Conservation (phyloP, 1,284 basidiomycete genomes). For the Neolentinus lepideus region DNA sequence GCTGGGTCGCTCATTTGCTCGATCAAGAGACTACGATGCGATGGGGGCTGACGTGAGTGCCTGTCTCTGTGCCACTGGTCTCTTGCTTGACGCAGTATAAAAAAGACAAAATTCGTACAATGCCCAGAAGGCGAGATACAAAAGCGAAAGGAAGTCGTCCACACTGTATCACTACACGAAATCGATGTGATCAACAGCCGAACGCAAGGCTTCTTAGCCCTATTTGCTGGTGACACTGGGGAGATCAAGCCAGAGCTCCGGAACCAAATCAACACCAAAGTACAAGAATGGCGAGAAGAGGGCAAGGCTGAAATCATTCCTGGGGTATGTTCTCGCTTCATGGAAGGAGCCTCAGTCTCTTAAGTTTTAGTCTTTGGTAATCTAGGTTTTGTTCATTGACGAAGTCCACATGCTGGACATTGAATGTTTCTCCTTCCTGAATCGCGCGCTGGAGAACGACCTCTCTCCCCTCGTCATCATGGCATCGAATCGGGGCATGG, state of each 20-base stretch:
- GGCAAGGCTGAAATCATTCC: slow-evolving; percentile 98
- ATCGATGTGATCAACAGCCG: slow-evolving; percentile 99
- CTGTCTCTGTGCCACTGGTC: slow-evolving; percentile 2
- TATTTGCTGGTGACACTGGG: slow-evolving; percentile 89
- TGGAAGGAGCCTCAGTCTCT: neutral
- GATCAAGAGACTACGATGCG: slow-evolving; percentile 96
- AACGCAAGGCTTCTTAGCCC: slow-evolving; percentile 84
- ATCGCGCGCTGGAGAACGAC: slow-evolving; percentile 92
- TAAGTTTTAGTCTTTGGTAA: too few species aligned
- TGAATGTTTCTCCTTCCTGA: slow-evolving; percentile 98
- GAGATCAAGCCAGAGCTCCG: slow-evolving; percentile 98
- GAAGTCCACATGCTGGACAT: slow-evolving; percentile 99
- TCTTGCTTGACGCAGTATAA: slow-evolving; percentile 1
- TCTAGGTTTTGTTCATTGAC: slow-evolving; percentile 83
- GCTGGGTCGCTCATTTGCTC: slow-evolving; percentile 91
- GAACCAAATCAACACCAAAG: slow-evolving; percentile 95
- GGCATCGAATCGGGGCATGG: slow-evolving; percentile 96
- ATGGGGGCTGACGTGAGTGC: slow-evolving; percentile 92
- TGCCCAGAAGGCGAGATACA: slow-evolving; percentile 98
- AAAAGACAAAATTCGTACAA: slow-evolving; percentile 93
- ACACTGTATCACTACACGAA: slow-evolving; percentile 96
- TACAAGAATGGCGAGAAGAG: slow-evolving; percentile 97
- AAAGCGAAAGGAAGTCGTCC: slow-evolving; percentile 93
- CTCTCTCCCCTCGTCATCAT: slow-evolving; percentile 95
- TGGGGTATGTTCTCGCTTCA: slow-evolving; percentile 56